Evolutionary conservation across 164 flowering plant species (phyloP).

Genomic region (Piper longum): DNA sequence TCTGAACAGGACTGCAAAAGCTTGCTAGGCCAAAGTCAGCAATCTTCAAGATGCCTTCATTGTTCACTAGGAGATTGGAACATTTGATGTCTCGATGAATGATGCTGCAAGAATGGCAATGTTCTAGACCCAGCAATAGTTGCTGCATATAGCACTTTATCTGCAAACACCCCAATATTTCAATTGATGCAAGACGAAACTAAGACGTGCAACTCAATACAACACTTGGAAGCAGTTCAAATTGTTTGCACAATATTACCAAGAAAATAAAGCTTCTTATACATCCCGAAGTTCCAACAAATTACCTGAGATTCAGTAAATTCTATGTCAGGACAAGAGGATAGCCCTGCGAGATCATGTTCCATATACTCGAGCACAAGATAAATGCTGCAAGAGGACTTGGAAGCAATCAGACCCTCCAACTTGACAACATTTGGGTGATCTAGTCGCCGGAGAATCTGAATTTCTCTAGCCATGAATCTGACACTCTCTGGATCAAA

Average conservation of each 20-base stretch:
- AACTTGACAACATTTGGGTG: conserved; percentile 81
- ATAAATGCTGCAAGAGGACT: conserved; percentile 63
- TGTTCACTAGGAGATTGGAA: conserved; percentile 76
- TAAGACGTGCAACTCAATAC: not conserved
- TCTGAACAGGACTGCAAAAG: conserved; percentile 28
- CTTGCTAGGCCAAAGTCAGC: conserved; percentile 98
- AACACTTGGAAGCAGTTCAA: not conserved
- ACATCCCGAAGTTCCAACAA: conserved; percentile 9
- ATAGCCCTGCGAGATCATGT: conserved; percentile 82
- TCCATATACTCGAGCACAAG: conserved; percentile 97
- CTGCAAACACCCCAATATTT: conserved; percentile 20
- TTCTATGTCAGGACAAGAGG: conserved; percentile 55
- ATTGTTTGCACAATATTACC: not conserved
- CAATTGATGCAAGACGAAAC: too few relatives aligned
- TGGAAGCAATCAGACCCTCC: conserved; percentile 75
- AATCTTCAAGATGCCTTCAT: conserved; percentile 78
- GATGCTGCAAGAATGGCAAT: conserved; percentile 80
- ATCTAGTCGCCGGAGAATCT: conserved; percentile 71
- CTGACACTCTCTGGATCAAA: conserved; percentile 81
- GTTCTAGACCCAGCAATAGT: conserved; percentile 69
- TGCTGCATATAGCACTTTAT: conserved; percentile 89
- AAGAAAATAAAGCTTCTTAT: too few relatives aligned
- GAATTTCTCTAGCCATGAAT: conserved; percentile 92
- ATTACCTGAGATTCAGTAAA: conserved; percentile 74
- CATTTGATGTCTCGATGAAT: conserved; percentile 98